Conservation (phyloP, 1,139 yeast genomes). For the Kodamaea fungicola region DNA sequence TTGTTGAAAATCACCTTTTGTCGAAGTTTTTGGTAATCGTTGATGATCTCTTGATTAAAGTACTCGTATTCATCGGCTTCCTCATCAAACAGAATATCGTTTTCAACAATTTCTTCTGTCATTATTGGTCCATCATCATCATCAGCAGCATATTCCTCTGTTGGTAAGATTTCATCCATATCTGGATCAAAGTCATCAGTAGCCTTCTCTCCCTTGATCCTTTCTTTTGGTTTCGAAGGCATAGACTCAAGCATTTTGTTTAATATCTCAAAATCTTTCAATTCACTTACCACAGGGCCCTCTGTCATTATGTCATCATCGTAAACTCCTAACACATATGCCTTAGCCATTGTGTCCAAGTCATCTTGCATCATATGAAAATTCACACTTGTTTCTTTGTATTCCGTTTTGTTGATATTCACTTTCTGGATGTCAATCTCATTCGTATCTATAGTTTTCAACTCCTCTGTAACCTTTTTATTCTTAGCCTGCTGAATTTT, state of each 20-base stretch:
- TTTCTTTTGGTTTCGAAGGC: conserved; percentile 8
- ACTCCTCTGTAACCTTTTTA: background rate
- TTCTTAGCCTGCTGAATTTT: conserved; percentile 13
- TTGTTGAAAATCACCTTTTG: conserved; percentile 44
- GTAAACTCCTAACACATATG: conserved; percentile 56
- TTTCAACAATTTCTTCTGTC: conserved; percentile 37
- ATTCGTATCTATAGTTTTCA: background rate
- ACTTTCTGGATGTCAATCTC: conserved; percentile 11
- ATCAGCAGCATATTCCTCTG: conserved; percentile 21
- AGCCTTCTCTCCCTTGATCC: conserved; percentile 4
- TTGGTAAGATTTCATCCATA: conserved; percentile 20
- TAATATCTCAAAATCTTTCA: conserved; percentile 53
- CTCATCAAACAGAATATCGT: conserved; percentile 22
- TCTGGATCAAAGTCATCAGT: conserved; percentile 14
- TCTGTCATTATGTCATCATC: conserved; percentile 57
- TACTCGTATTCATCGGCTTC: conserved; percentile 23
- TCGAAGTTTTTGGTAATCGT: conserved; percentile 57
- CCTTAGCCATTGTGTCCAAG: conserved; percentile 57
- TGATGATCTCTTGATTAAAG: conserved; percentile 43
- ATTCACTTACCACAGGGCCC: conserved; percentile 54
- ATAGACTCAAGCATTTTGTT: conserved; percentile 46
- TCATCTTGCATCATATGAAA: conserved; percentile 39
- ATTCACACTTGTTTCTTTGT: conserved; percentile 25
- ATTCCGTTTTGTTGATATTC: conserved; percentile 1
- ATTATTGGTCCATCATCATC: conserved; percentile 40